Evolutionary conservation across 257 asterid species (phyloP), one percentile per base, ranked within the genome.

Genomic region (Capsicum chinense): DNA sequence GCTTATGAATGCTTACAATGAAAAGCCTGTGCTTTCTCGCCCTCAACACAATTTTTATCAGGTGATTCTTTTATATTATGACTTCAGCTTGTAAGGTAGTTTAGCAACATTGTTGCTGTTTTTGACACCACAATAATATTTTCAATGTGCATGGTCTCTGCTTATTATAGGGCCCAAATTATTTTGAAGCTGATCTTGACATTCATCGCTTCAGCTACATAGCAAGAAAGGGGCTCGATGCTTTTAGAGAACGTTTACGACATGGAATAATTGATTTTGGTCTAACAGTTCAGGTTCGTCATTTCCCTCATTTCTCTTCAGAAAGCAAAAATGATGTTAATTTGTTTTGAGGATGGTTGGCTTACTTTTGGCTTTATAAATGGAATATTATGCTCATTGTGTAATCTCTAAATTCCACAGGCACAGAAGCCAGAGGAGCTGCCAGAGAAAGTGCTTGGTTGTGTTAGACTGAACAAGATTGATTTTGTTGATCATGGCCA

Each of bases 121-220:
- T 21, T 26, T 26, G 8, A 76, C 26, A 76, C 26, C 62, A 26
- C 81, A 62, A 26, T 48, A 76, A 26, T 50, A 84, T 84, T 35
- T 35, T 79, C 15, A 12, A 19, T 26, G 48, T 21, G 81, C 63
- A 52, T 2, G 64, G 15, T 52, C 50, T 62, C 44, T 79, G 76
- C 63, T 64, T 60, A 42, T 74, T 70, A 10, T 87, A 94, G 97
- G 98, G 97, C 2, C 81, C 88, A 0, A 91, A 91, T 84, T 94
- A 94, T 89, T 88, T 92, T 10, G 98, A 94, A 85, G 85, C 92
- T 63, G 98, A 94, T 81, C 91, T 94, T 19, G 98, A 92, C 89
- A 92, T 94, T 86, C 98, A 94, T 88, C 98, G 97, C 39, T 94
- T 94, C 89, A 94, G 95, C 89, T 92, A 89, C 93, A 91, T 94